A percentile compares a stretch with the other conserved stretches of the same genome.
These are phyloP conservation scores for Candida germanica DNA, from an alignment of 805 yeast genomes.

Conservation along the genomic window DNA sequence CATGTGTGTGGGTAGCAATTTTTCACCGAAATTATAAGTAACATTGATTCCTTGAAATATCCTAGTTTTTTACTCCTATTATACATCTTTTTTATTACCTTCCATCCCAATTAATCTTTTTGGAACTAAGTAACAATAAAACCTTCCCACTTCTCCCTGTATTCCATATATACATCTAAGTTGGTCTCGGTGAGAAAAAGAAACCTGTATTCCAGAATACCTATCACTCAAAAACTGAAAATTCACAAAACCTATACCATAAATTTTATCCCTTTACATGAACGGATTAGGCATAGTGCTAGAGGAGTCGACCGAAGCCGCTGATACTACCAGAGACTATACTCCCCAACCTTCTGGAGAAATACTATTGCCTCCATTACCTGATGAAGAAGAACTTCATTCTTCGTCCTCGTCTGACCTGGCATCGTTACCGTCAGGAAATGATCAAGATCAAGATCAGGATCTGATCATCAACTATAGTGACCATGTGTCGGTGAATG, in stretches of 20 bases:
- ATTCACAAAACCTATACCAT: neutral
- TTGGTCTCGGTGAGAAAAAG: neutral
- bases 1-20: no score
- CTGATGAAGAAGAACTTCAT: slow-evolving; percentile 17
- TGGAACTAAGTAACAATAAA: no score
- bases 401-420: slow-evolving; percentile 1
- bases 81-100: no score
- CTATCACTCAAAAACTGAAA: neutral
- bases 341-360: slow-evolving; percentile 11
- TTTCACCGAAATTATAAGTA: no score
- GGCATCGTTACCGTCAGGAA: neutral
- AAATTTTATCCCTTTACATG: slow-evolving; percentile 1
- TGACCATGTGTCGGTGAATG: neutral
- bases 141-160: no score
- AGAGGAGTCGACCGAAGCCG: slow-evolving; percentile 19
- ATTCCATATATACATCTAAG: neutral
- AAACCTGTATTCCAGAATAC: neutral
- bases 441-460: slow-evolving; percentile 2
- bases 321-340: neutral
- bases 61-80: no score
- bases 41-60: no score
- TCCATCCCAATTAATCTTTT: no score
- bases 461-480: neutral
- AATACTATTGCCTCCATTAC: slow-evolving; percentile 28
- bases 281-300: slow-evolving; percentile 32